Base-by-base conservation (phyloP, 1,139 yeast species). In the Debaryomyces robertsiae region DNA sequence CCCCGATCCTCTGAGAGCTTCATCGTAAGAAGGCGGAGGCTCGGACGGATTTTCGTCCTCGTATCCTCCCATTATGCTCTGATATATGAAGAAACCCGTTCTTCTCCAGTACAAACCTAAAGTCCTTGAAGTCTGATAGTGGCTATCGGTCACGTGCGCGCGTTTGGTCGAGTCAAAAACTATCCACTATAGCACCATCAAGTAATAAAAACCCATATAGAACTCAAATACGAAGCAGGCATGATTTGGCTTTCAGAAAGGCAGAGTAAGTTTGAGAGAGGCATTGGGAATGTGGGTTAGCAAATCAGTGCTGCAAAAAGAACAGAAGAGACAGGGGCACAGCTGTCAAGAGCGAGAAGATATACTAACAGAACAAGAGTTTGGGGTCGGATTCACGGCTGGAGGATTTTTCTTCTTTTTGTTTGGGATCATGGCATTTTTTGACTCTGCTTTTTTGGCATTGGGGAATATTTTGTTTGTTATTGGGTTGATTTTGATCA, bases 321-420 rank as follows among this genome's bases (percentile, higher is more conserved):
- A 14, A 15, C 14, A 29, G 31, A 16, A n/a, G n/a, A n/a, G n/a
- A n/a, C n/a, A n/a, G n/a, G n/a, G n/a, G n/a, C n/a, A n/a, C n/a
- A n/a, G n/a, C n/a, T n/a, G n/a, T n/a, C n/a, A n/a, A n/a, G n/a
- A n/a, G n/a, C n/a, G n/a, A n/a, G n/a, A n/a, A n/a, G n/a, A 43
- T 39, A 4, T 46, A 54, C 63, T 63, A 61, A 53, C 61, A 37
- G 30, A 28, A 32, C 6, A 50, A 88, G 96, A 90, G 64, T 84
- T 84, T 56, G 98, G 98, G 23, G 97, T 89, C 19, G 96, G 90
- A 7, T 86, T 91, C 72, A 88, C 96, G 10, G 91, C 95, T 18
- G 87, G 86, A 19, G 97, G 93, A 45, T 77, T 84, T 43, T 62
- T 87, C 35, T 84, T 89, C 60, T 86, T 93, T 62, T 60, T 88